These are phyloP conservation scores for Pichia inconspicua DNA, from an alignment of 1,139 yeast genomes.

Conservation along the genomic window DNA sequence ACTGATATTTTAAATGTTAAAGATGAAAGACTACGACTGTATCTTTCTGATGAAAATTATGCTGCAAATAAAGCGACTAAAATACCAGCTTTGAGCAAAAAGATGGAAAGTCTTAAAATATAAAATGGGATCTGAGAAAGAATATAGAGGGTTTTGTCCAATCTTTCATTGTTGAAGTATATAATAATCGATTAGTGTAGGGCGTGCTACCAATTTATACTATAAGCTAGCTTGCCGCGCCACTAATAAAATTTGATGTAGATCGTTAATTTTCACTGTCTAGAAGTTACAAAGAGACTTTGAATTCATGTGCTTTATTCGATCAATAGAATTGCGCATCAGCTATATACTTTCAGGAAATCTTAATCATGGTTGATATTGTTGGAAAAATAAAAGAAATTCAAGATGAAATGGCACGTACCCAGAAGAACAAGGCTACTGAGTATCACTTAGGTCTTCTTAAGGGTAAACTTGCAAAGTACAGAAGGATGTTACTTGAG, in stretches of 20 bases:
- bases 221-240: too few relatives aligned
- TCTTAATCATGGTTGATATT: slow-evolving; percentile 25
- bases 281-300: too few relatives aligned
- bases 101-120: slow-evolving; percentile 9
- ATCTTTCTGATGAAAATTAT: slow-evolving; percentile 50
- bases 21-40: slow-evolving; percentile 61
- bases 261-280: too few relatives aligned
- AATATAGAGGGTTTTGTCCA: too few relatives aligned
- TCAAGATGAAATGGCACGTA: slow-evolving; percentile 88
- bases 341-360: too few relatives aligned
- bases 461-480: slow-evolving; percentile 92
- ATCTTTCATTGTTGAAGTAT: too few relatives aligned
- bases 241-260: too few relatives aligned
- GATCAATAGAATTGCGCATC: too few relatives aligned
- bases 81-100: slow-evolving; percentile 6
- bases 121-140: background rate
- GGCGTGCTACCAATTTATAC: too few relatives aligned
- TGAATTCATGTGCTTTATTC: too few relatives aligned
- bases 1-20: slow-evolving; percentile 45
- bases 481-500: slow-evolving; percentile 82
- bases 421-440: slow-evolving; percentile 96
- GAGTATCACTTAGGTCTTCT: slow-evolving; percentile 91
- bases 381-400: slow-evolving; percentile 78
- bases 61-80: slow-evolving; percentile 8
- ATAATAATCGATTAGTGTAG: too few relatives aligned